phyloP scores from a whole-genome alignment of 2,329 filamentous ascomycete species.

The Fusarium avenaceum region DNA sequence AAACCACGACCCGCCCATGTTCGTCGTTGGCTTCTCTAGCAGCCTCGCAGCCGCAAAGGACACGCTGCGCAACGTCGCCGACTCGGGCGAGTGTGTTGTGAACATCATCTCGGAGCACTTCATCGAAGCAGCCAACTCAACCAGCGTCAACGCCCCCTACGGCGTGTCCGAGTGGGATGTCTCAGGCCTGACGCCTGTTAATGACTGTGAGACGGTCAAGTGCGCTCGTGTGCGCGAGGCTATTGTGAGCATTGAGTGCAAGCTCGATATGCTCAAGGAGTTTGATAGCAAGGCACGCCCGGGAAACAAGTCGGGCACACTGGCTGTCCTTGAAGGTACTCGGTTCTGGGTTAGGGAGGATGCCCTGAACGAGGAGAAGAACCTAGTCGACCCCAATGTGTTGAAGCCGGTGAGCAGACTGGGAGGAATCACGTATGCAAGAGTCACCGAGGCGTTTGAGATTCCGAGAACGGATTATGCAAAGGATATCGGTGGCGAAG shows the following conservation, averaged over 20 bases:
- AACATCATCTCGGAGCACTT: slow-evolving; percentile 90
- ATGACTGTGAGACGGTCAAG: slow-evolving; percentile 74
- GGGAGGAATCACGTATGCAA: slow-evolving; percentile 88
- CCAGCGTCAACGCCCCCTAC: slow-evolving; percentile 81
- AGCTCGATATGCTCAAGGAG: slow-evolving; percentile 79
- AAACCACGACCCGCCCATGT: slow-evolving; percentile 88
- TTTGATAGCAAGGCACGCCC: slow-evolving; percentile 79
- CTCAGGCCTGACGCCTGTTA: slow-evolving; percentile 78
- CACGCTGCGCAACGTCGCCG: slow-evolving; percentile 79
- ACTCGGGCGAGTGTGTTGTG: slow-evolving; percentile 81
- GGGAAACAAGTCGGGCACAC: slow-evolving; percentile 79
- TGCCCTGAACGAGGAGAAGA: slow-evolving; percentile 82
- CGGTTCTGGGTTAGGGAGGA: slow-evolving; percentile 93
- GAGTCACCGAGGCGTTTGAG: slow-evolving; percentile 78
- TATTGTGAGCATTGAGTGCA: slow-evolving; percentile 85
- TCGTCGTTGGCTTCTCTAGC: slow-evolving; percentile 70
- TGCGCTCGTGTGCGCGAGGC: slow-evolving; percentile 84
- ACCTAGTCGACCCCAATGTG: slow-evolving; percentile 80
- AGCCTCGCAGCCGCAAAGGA: slow-evolving; percentile 75
- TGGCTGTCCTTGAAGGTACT: slow-evolving; percentile 85
- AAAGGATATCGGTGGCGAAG: slow-evolving; percentile 64
- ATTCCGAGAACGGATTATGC: slow-evolving; percentile 73
- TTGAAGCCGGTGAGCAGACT: slow-evolving; percentile 82
- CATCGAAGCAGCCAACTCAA: slow-evolving; percentile 88
- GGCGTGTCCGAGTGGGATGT: slow-evolving; percentile 84